Percentiles rank a stretch among this genome's conserved stretches.
phyloP scores from a whole-genome alignment of 2,329 filamentous ascomycete genomes.

The Alternaria postmessia region DNA sequence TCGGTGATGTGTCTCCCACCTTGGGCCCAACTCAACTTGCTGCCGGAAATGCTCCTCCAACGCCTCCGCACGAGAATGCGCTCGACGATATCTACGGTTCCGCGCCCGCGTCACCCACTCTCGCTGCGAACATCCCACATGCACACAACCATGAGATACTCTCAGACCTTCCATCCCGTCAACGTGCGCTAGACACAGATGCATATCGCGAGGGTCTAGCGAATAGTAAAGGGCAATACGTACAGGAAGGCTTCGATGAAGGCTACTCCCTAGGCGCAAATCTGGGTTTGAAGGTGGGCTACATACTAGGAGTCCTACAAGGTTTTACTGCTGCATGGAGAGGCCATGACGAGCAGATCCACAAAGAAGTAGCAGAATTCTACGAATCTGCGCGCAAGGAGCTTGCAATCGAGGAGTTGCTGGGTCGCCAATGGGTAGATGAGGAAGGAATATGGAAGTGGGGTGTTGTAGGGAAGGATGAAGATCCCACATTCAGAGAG shows the following conservation, averaged over 20 bases:
- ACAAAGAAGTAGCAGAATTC: constrained; percentile 39
- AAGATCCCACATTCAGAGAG: constrained; percentile 47
- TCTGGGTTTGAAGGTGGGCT: constrained; percentile 77
- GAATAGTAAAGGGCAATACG: constrained; percentile 74
- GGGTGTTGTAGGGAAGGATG: constrained; percentile 55
- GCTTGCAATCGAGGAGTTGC: constrained; percentile 68
- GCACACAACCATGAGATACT: constrained; percentile 54
- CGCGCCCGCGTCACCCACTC: constrained; percentile 50
- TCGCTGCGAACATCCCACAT: constrained; percentile 12
- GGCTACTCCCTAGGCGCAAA: constrained; percentile 86
- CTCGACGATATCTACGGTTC: constrained; percentile 60
- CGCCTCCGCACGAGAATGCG: constrained; percentile 44
- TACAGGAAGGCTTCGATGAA: constrained; percentile 91
- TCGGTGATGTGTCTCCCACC: constrained; percentile 37
- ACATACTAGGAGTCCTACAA: constrained; percentile 78
- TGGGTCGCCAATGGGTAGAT: constrained; percentile 72
- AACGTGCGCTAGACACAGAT: constrained; percentile 78
- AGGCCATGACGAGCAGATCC: constrained; percentile 33
- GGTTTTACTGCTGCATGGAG: constrained; percentile 66
- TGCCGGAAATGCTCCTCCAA: constrained; percentile 41
- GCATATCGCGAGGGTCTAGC: constrained; percentile 92
- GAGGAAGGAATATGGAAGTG: constrained; percentile 77
- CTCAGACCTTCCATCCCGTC: constrained; percentile 78
- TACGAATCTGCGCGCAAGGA: constrained; percentile 63
- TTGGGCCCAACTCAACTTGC: constrained; percentile 38